phyloP scores from a whole-genome alignment of 1,284 basidiomycete species.

The Agaricales sp. region DNA sequence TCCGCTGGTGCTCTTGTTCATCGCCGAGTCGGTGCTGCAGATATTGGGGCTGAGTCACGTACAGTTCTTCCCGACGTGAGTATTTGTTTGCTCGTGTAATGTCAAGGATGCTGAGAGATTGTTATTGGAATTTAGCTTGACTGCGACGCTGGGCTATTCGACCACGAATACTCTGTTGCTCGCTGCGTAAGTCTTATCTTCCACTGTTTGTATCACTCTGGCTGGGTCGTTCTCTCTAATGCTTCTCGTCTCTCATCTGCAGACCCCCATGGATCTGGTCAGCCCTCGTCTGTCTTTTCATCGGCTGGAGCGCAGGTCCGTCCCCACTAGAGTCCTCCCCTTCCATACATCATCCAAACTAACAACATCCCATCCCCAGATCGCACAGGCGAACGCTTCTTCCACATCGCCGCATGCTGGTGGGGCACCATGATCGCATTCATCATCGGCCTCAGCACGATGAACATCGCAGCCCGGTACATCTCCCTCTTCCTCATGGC shows the following conservation, averaged over 20 bases:
- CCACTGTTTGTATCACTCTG: slow-evolving; percentile 7
- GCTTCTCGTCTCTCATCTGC: slow-evolving; percentile 37
- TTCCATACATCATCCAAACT: neutral
- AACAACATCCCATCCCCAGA: slow-evolving; percentile 45
- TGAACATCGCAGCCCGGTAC: slow-evolving; percentile 45
- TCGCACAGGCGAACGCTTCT: slow-evolving; percentile 54
- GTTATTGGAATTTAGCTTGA: no score
- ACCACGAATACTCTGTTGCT: slow-evolving; percentile 52
- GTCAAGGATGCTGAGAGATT: no score
- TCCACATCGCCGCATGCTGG: slow-evolving; percentile 52
- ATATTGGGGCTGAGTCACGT: slow-evolving; percentile 59
- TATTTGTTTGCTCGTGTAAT: slow-evolving; percentile 1
- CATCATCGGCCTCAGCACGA: slow-evolving; percentile 48
- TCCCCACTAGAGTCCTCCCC: neutral
- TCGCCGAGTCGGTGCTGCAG: slow-evolving; percentile 40
- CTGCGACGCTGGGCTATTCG: slow-evolving; percentile 53
- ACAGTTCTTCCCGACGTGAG: slow-evolving; percentile 65
- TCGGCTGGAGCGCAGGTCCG: slow-evolving; percentile 48
- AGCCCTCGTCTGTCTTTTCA: slow-evolving; percentile 42
- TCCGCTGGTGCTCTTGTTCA: slow-evolving; percentile 49
- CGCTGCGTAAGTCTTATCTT: slow-evolving; percentile 40
- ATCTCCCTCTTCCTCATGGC: slow-evolving; percentile 63
- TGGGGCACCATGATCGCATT: slow-evolving; percentile 55
- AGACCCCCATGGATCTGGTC: slow-evolving; percentile 61
- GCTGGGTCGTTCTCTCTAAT: no score